Evolutionary conservation across 345 rosid species (phyloP).

Genomic region (Carallia pectinifolia): DNA sequence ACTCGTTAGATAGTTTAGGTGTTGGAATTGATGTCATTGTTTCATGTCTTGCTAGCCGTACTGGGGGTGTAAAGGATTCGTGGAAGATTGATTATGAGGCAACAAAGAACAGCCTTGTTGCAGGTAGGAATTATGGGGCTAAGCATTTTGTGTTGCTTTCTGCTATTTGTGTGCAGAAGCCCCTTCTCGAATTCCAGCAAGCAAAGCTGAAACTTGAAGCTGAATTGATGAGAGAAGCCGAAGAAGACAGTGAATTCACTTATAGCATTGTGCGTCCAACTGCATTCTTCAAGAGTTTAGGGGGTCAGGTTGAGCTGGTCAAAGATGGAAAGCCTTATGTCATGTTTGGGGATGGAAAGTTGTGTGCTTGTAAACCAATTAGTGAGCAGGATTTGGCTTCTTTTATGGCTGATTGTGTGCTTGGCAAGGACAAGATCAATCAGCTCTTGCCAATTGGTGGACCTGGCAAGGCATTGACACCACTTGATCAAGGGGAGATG

Average conservation of each 20-base stretch:
- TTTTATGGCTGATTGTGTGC: slow-evolving; percentile 70
- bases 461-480: slow-evolving; percentile 87
- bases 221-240: slow-evolving; percentile 52
- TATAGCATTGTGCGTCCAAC: slow-evolving; percentile 95
- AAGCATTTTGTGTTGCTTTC: slow-evolving; percentile 82
- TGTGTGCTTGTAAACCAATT: slow-evolving; percentile 95
- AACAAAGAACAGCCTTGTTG: slow-evolving; percentile 76
- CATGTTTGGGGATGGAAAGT: slow-evolving; percentile 92
- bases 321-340: slow-evolving; percentile 96
- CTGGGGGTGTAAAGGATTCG: slow-evolving; percentile 86
- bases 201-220: slow-evolving; percentile 88
- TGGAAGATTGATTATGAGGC: slow-evolving; percentile 96
- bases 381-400: slow-evolving; percentile 86
- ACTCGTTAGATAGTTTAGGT: slow-evolving; percentile 46
- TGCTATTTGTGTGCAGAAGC: slow-evolving; percentile 91
- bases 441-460: slow-evolving; percentile 86
- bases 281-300: slow-evolving; percentile 89
- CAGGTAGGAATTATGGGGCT: slow-evolving; percentile 75
- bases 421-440: slow-evolving; percentile 73
- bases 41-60: slow-evolving; percentile 89
- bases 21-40: slow-evolving; percentile 70
- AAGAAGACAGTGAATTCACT: slow-evolving; percentile 43
- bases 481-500: slow-evolving; percentile 86
- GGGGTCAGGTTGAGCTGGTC: slow-evolving; percentile 91
- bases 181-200: slow-evolving; percentile 81